phyloP scores from a whole-genome alignment of 371 early-diverging fungal species.

The Mucor racemosus region DNA sequence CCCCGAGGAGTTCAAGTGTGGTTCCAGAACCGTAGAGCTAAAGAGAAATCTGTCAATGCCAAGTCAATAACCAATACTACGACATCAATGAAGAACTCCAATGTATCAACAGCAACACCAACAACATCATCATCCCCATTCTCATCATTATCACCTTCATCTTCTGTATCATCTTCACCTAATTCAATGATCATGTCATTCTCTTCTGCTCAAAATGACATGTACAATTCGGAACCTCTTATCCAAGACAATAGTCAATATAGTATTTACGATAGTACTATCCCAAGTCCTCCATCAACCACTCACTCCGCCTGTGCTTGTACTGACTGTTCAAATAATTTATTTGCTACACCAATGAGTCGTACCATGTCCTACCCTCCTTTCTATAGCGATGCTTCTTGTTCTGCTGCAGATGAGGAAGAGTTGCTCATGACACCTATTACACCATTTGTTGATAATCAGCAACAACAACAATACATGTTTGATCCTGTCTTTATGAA shows the following conservation, averaged over 20 bases:
- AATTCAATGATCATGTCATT: not conserved
- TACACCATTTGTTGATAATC: conserved; percentile 24
- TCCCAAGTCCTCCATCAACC: not conserved
- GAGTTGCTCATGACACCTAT: conserved; percentile 35
- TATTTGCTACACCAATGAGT: conserved; percentile 25
- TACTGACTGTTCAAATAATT: conserved; percentile 11
- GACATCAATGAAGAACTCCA: not conserved
- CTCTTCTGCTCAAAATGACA: not conserved
- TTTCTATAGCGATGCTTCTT: conserved; percentile 22
- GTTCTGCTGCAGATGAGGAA: conserved; percentile 24
- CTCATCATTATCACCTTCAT: not conserved
- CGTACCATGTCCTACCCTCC: conserved; percentile 28
- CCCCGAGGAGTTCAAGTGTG: conserved; percentile 93
- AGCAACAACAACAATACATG: not conserved
- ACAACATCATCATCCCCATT: not conserved
- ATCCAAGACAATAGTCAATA: conserved; percentile 3
- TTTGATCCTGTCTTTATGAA: conserved; percentile 20
- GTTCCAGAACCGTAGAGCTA: conserved; percentile 98
- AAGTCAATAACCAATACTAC: not conserved
- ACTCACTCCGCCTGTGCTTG: conserved; percentile 11
- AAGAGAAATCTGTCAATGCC: conserved; percentile 42
- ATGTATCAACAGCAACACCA: not conserved
- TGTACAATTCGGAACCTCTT: conserved; percentile 8
- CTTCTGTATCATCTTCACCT: not conserved
- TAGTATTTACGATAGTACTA: not conserved